Evolutionary conservation across 805 yeast species (phyloP).

Genomic region (Zygotorulaspora chibaensis): DNA sequence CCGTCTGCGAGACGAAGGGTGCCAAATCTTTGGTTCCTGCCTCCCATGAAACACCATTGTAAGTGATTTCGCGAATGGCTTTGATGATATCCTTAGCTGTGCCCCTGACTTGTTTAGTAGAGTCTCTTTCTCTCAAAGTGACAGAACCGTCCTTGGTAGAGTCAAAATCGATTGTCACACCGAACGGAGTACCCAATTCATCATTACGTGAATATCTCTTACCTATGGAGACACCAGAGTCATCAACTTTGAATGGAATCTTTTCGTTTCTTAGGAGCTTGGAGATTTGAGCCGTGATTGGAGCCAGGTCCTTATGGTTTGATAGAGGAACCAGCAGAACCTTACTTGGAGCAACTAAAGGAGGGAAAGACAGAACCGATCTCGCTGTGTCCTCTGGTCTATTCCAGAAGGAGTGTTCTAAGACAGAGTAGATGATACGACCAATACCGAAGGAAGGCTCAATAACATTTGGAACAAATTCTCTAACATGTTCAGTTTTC

Average conservation of each 20-base stretch:
- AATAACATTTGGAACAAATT: slow-evolving; percentile 93
- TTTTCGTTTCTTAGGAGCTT: slow-evolving; percentile 69
- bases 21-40: slow-evolving; percentile 73
- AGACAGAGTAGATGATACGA: slow-evolving; percentile 86
- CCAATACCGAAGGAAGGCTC: slow-evolving; percentile 99
- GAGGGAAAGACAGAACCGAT: slow-evolving; percentile 88
- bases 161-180: slow-evolving; percentile 94
- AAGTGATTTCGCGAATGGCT: slow-evolving; percentile 73
- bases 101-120: slow-evolving; percentile 96
- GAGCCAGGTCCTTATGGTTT: slow-evolving; percentile 71
- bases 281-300: slow-evolving; percentile 67
- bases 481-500: slow-evolving; percentile 86
- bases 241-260: slow-evolving; percentile 93
- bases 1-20: slow-evolving; percentile 69
- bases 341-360: slow-evolving; percentile 95
- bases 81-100: slow-evolving; percentile 63
- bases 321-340: slow-evolving; percentile 93
- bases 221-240: slow-evolving; percentile 95
- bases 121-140: slow-evolving; percentile 95
- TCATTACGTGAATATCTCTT: slow-evolving; percentile 97
- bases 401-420: slow-evolving; percentile 93
- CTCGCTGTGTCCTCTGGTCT: slow-evolving; percentile 88
- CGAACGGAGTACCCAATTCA: slow-evolving; percentile 98
- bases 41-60: slow-evolving; percentile 73
- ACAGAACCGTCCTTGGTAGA: slow-evolving; percentile 82